Base-by-base conservation (phyloP, 179 eudicot species). In the Heliamphora pulchella region DNA sequence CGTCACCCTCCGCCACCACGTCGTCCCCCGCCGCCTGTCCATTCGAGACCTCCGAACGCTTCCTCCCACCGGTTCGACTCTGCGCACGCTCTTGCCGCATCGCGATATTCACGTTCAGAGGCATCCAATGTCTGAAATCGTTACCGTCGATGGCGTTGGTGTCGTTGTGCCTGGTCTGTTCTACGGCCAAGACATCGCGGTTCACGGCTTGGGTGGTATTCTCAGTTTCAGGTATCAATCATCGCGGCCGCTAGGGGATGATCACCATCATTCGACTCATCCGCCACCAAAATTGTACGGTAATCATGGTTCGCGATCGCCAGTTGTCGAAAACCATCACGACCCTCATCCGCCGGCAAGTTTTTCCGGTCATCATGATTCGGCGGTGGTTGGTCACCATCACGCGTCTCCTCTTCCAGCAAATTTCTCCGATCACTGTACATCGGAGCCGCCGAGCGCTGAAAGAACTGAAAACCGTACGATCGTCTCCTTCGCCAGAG, bases 191-290 rank as follows among this genome's bases (percentile, higher is more conserved):
- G 22, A 78, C 47, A 44, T 82, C 57, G 84, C 84, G 5, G 81
- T 82, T 41, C 84, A 82, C 72, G 84, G 84, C 13, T 64, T 78
- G 63, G 78, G 69, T 61, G 84, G 81, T 15, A 77, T 77, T 51
- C 66, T 82, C 14, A 73, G 43, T 50, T 59, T 57, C 67, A 72
- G 74, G 47, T 5, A 54, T 14, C 74, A 14, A 1, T 17, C 47
- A 17, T 17, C 48, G 47, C 71, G 17, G 73, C 73, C 47, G 41
- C 41, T 63, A 2, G 41, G 2, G 15, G 17, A 3, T 22, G 43
- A 10, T 18, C 69, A 22, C 69, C 69, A 0, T 5, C 43, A 8
- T 20, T 31, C 69, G 2, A 1, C 31, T 39, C n/a, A 17, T 13
- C 55, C 14, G 5, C 59, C 59, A 6, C 9, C 59, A 9, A 18